These are phyloP conservation scores for Pseudozyma hubeiensis DNA, from an alignment of 1,284 basidiomycete genomes.

Conservation along the genomic window DNA sequence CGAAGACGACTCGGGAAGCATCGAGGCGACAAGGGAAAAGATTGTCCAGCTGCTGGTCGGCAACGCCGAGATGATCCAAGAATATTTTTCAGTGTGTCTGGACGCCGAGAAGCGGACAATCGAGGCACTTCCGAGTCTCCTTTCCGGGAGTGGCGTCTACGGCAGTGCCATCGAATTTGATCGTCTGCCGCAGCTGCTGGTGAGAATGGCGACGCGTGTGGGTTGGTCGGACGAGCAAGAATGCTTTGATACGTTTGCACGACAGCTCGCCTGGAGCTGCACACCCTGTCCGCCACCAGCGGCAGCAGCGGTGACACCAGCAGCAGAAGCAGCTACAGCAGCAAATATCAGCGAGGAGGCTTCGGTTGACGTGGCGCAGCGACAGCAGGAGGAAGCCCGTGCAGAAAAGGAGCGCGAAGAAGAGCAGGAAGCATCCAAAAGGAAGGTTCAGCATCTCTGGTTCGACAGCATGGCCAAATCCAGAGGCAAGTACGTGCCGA, in stretches of 20 bases:
- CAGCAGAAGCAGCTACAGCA: neutral
- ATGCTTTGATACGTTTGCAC: constrained; percentile 87
- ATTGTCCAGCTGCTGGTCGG: constrained; percentile 67
- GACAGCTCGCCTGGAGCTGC: constrained; percentile 76
- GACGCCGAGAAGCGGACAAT: constrained; percentile 75
- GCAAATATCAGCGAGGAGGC: no score
- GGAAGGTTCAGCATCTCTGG: constrained; percentile 53
- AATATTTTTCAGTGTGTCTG: constrained; percentile 83
- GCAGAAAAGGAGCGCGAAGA: constrained; percentile 12
- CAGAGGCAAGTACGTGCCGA: constrained; percentile 33
- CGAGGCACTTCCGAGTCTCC: constrained; percentile 81
- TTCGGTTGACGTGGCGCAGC: neutral
- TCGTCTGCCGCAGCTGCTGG: constrained; percentile 54
- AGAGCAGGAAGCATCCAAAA: constrained; percentile 15
- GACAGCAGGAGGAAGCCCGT: neutral
- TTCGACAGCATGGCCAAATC: constrained; percentile 55
- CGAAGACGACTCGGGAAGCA: constrained; percentile 69
- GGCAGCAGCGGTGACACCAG: neutral
- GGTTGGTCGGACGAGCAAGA: constrained; percentile 85
- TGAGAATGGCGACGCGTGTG: constrained; percentile 74
- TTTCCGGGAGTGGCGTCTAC: constrained; percentile 78
- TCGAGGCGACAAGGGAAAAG: constrained; percentile 41
- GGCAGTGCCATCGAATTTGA: constrained; percentile 78
- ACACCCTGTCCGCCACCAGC: constrained; percentile 69
- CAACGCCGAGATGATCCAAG: constrained; percentile 85